phyloP scores from a whole-genome alignment of 1,284 basidiomycete species.

The Naganishia sp. region DNA sequence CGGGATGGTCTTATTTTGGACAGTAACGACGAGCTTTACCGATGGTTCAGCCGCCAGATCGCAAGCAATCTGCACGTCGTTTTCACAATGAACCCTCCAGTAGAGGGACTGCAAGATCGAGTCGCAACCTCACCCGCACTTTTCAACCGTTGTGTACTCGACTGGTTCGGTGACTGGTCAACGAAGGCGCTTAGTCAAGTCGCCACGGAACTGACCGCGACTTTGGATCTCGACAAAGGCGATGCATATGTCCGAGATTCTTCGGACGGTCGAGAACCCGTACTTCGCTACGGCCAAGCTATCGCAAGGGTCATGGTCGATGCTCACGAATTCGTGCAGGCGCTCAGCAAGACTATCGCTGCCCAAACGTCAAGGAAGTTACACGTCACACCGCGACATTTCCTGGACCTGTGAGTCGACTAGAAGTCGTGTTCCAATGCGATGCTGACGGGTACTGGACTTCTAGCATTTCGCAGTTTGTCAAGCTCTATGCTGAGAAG shows the following conservation, averaged over 20 bases:
- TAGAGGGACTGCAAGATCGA: conserved; percentile 88
- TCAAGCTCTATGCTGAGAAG: conserved; percentile 93
- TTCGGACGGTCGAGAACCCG: conserved; percentile 78
- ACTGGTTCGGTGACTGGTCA: conserved; percentile 99
- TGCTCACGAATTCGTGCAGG: conserved; percentile 87
- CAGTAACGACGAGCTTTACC: conserved; percentile 93
- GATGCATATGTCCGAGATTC: conserved; percentile 72
- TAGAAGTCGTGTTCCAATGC: background rate
- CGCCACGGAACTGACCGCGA: conserved; percentile 88
- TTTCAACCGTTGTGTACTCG: conserved; percentile 96
- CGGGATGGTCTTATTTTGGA: conserved; percentile 97
- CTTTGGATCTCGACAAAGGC: conserved; percentile 82
- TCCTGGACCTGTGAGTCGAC: conserved; percentile 89
- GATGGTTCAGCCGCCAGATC: conserved; percentile 96
- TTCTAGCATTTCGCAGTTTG: conserved; percentile 92
- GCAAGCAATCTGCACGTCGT: conserved; percentile 96
- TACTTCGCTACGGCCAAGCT: conserved; percentile 70
- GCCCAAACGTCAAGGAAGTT: conserved; percentile 90
- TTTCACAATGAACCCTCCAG: conserved; percentile 99
- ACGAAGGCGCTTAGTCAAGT: conserved; percentile 97
- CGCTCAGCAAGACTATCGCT: conserved; percentile 83
- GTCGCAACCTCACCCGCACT: conserved; percentile 96
- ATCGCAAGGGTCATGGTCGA: conserved; percentile 92
- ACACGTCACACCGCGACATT: conserved; percentile 97
- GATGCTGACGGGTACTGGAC: conserved; percentile 4